Evolutionary conservation across 306 rosid genomes (phyloP).

Genomic region (Prunus mira): DNA sequence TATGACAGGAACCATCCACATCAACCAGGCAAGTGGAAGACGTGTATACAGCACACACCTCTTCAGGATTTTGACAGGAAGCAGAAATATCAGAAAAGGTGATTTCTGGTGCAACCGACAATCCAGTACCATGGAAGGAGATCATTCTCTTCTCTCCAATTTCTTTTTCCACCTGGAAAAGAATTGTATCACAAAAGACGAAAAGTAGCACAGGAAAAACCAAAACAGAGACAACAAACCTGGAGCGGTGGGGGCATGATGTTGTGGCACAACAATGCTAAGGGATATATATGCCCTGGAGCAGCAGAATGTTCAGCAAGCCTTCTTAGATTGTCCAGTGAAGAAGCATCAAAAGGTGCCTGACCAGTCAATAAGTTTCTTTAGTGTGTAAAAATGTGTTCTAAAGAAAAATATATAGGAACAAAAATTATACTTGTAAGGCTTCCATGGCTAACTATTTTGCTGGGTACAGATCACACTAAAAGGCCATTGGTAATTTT

Average conservation of each 20-base stretch:
- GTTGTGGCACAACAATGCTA: constrained; percentile 76
- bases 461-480: background rate
- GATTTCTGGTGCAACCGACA: constrained; percentile 71
- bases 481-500: no score
- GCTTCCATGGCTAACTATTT: background rate
- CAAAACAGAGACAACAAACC: constrained; percentile 42
- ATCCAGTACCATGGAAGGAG: constrained; percentile 69
- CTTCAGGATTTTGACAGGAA: constrained; percentile 50
- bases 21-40: constrained; percentile 14
- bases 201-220: constrained; percentile 14
- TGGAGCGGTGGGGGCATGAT: constrained; percentile 94
- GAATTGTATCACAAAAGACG: constrained; percentile 15
- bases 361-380: constrained; percentile 35
- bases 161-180: constrained; percentile 74
- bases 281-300: constrained; percentile 86
- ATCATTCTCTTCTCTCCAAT: constrained; percentile 91
- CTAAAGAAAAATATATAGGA: background rate
- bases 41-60: constrained; percentile 48
- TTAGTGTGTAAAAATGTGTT: constrained; percentile 38
- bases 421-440: no score
- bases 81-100: constrained; percentile 50
- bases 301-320: constrained; percentile 79
- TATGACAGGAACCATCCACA: constrained; percentile 10
- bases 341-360: constrained; percentile 90
- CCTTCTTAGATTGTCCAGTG: constrained; percentile 95